Evolutionary conservation across 345 rosid genomes (phyloP).

Genomic region (Eucalyptus pauciflora): DNA sequence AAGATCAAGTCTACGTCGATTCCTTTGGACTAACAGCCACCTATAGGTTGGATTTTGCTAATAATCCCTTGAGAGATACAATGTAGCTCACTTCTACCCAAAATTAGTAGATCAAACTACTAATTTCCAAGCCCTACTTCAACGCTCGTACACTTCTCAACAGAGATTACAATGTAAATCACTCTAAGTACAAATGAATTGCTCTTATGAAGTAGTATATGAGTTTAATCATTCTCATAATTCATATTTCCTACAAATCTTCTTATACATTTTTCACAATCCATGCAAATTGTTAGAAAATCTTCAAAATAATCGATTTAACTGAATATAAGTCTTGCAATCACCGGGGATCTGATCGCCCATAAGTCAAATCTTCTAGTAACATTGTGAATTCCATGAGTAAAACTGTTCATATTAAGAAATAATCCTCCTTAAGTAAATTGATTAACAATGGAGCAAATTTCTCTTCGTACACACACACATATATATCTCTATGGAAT

Average conservation of each 20-base stretch:
- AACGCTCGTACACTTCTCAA: not conserved
- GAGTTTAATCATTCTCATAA: not conserved
- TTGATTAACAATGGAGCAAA: not conserved
- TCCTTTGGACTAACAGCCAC: not conserved
- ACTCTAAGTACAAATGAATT: not conserved
- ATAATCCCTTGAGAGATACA: not conserved
- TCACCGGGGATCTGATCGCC: not conserved
- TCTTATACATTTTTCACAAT: not conserved
- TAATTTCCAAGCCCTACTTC: not conserved
- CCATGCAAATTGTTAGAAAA: not conserved
- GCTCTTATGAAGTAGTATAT: not conserved
- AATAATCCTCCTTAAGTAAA: not conserved
- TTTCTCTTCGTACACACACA: not conserved
- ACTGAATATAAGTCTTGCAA: not conserved
- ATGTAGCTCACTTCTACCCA: not conserved
- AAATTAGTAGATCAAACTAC: not conserved
- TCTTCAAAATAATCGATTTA: not conserved
- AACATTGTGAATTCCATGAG: not conserved
- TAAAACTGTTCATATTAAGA: not conserved
- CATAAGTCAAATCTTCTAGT: not conserved
- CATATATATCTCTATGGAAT: not conserved
- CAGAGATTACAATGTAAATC: not conserved
- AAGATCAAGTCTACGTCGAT: accelerated
- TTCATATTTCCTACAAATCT: not conserved
- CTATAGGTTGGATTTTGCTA: not conserved